Evolutionary conservation across 2,329 filamentous ascomycete genomes (phyloP).

Genomic region (Hysterium pulicare): DNA sequence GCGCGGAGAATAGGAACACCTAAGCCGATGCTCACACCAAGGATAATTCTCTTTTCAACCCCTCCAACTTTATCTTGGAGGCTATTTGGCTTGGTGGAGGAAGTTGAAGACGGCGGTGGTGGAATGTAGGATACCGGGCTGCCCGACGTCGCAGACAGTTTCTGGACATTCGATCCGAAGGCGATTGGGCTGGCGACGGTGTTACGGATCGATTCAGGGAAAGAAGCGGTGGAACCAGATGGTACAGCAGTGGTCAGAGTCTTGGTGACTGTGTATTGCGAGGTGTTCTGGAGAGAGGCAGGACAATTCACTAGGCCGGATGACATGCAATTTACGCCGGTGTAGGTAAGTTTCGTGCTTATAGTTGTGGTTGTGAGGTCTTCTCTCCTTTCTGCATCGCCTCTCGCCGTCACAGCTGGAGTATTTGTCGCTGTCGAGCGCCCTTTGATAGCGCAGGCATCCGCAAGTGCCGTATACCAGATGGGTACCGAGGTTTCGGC

Average conservation of each 20-base stretch:
- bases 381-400: conserved; percentile 13
- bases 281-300: conserved; percentile 47
- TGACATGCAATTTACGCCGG: conserved; percentile 45
- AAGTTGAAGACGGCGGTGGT: conserved; percentile 28
- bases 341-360: conserved; percentile 41
- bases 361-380: conserved; percentile 42
- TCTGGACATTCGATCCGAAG: conserved; percentile 44
- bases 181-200: conserved; percentile 33
- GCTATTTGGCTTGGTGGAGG: conserved; percentile 7
- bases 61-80: conserved; percentile 28
- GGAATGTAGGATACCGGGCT: conserved; percentile 46
- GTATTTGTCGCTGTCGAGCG: conserved; percentile 13
- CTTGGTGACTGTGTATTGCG: conserved; percentile 33
- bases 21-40: conserved; percentile 49
- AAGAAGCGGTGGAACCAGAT: conserved; percentile 35
- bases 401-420: conserved; percentile 14
- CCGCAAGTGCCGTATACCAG: conserved; percentile 51
- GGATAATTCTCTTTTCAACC: conserved; percentile 45
- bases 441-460: conserved; percentile 39
- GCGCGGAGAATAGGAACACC: conserved; percentile 41
- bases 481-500: conserved; percentile 49
- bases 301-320: conserved; percentile 50
- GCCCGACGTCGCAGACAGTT: conserved; percentile 41
- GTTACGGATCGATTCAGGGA: conserved; percentile 36
- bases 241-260: conserved; percentile 40